Evolutionary conservation across 257 asterid genomes (phyloP), one percentile per base, ranked within the genome.

Genomic region (Mentha longifolia): DNA sequence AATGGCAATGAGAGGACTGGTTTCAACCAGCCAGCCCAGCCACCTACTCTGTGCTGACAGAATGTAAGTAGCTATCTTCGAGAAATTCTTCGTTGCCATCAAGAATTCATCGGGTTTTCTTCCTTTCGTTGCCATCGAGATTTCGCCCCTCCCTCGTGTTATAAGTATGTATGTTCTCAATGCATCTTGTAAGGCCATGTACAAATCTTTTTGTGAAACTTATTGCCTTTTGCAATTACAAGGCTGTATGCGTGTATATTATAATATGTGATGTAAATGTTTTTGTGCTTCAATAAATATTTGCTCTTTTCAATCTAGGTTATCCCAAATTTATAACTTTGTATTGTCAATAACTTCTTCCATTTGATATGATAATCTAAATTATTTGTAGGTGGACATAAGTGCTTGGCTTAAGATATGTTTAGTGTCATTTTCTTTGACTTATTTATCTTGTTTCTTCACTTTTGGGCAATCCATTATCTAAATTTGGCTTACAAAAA

Each of bases 1-100:
- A 74, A 92, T 85, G 96, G 88, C 92, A 3, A 74, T 79, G 81
- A 92, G 79, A 49, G 80, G 72, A 15, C 65, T 49, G 16, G 45
- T 75, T 63, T 62, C 70, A 57, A 55, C 60, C 46, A 5, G 76
- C 74, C 63, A 63, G 17, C 66, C 74, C 63, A 63, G 17, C 66
- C 61, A 28, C 39, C 39, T 35, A 35, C 8, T 35, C 39, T 35
- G 39, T 35, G 39, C 5, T 35, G 39, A 35, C 5, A 35, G 39
- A 35, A 35, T 35, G 39, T 35, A 35, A 35, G 39, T 35, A 35
- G 39, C 39, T 7, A 35, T 35, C 39, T 46, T 10, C 54, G 10
- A 57, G 69, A 58, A 9, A 65, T 56, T 46, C 52, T 56, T 47
- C 11, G 35, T 56, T 33, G 50, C 62, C 68, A 10, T 28, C 30